Evolutionary conservation across 495 filamentous ascomycete genomes (phyloP).

Genomic region (Penicillium ochrochloron): DNA sequence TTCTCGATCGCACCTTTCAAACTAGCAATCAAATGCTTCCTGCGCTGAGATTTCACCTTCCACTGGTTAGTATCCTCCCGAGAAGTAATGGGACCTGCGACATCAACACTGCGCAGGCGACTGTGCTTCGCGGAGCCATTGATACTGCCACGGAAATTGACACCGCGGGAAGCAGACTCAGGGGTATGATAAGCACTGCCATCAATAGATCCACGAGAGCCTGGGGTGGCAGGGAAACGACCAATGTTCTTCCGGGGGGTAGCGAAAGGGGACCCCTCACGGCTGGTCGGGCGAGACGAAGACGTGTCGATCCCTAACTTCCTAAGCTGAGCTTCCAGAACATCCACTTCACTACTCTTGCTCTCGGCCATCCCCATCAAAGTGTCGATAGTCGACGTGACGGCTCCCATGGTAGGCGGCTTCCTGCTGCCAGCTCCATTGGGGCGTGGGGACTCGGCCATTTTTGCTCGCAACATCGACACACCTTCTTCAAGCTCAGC

Average conservation of each 20-base stretch:
- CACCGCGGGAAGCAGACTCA: conserved; percentile 48
- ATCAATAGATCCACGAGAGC: conserved; percentile 46
- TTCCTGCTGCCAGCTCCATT: conserved; percentile 48
- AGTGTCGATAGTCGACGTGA: conserved; percentile 85
- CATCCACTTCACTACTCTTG: conserved; percentile 84
- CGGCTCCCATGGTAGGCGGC: conserved; percentile 87
- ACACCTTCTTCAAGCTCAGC: conserved; percentile 79
- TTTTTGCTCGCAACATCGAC: conserved; percentile 78
- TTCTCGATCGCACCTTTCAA: conserved; percentile 47
- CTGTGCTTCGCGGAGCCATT: conserved; percentile 52
- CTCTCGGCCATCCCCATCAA: conserved; percentile 92
- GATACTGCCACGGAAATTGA: conserved; percentile 50
- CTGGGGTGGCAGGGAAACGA: conserved; percentile 46
- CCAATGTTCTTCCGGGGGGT: conserved; percentile 56
- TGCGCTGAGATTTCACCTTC: conserved; percentile 59
- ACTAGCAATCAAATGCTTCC: conserved; percentile 56
- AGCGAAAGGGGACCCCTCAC: conserved; percentile 63
- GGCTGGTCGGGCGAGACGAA: conserved; percentile 50
- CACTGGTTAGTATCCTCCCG: conserved; percentile 58
- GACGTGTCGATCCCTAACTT: conserved; percentile 65
- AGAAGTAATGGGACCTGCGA: conserved; percentile 34
- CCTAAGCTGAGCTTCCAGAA: conserved; percentile 83
- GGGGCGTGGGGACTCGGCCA: conserved; percentile 57
- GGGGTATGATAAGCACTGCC: conserved; percentile 60
- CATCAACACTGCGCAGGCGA: conserved; percentile 47